Conservation (phyloP, 2,329 filamentous ascomycete genomes). For the Trichoderma cornu-damae region DNA sequence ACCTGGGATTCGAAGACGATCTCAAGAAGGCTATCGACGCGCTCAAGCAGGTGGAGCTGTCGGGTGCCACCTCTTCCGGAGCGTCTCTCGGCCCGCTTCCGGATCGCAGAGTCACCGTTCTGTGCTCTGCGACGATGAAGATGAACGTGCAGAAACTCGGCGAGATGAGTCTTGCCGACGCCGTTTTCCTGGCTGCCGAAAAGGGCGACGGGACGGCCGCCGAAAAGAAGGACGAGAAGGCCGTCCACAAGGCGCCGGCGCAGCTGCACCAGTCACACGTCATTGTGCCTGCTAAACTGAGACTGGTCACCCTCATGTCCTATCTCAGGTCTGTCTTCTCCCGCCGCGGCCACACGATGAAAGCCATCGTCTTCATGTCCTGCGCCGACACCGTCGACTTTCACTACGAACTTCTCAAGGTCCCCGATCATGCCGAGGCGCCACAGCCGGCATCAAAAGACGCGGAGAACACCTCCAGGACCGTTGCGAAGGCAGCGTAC, state of each 20-base stretch:
- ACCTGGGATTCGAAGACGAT: constrained; percentile 93
- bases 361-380: constrained; percentile 93
- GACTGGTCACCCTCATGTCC: constrained; percentile 80
- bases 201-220: constrained; percentile 47
- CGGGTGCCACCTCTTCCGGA: constrained; percentile 55
- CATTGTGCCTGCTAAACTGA: constrained; percentile 81
- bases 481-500: constrained; percentile 63
- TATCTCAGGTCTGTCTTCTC: constrained; percentile 83
- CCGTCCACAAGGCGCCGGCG: constrained; percentile 72
- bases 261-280: constrained; percentile 92
- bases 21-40: constrained; percentile 80
- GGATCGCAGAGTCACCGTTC: constrained; percentile 72
- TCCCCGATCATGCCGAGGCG: constrained; percentile 30
- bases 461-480: constrained; percentile 44
- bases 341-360: constrained; percentile 86
- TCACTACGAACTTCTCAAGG: constrained; percentile 76
- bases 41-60: constrained; percentile 60
- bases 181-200: constrained; percentile 73
- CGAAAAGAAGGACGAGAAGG: constrained; percentile 42
- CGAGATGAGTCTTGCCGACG: constrained; percentile 91
- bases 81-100: constrained; percentile 60
- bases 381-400: constrained; percentile 97
- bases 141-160: constrained; percentile 92
- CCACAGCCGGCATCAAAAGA: constrained; percentile 30
- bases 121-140: constrained; percentile 97